Evolutionary conservation across 495 filamentous ascomycete species (phyloP), one percentile per base, ranked within the genome.

Genomic region (Penicillium atrosanguineum): DNA sequence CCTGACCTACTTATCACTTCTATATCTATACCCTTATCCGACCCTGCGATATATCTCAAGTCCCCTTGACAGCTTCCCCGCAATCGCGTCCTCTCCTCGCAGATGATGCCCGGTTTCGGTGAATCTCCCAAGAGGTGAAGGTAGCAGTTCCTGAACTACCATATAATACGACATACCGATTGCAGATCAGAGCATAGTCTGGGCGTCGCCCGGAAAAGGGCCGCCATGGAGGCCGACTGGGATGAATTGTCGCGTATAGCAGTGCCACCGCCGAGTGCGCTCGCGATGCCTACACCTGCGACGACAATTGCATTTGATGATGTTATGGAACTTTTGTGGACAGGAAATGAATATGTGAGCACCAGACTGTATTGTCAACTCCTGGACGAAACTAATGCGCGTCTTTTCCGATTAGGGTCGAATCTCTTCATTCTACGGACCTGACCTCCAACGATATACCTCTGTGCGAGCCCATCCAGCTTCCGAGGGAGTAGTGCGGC

Each of bases 301-400:
- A 83, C 85, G 6, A 82, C 89, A 9, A 72, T 95, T 55, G 87
- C 89, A 20, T 97, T 97, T 64, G 94, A 99, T 65, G 86, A 85
- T 52, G 77, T 81, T 40, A 85, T 93, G 65, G 94, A 97, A 69
- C 81, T 97, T 28, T 68, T 97, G 55, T 98, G 95, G 94, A 80
- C 83, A 9, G 94, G 94, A 12, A 93, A 91, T 69, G 88, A 91
- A 74, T 88, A 84, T 77, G 91, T 95, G 73, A 72, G 85, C 58
- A 41, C 57, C 46, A 29, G 16, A 21, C 19, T 20, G n/a, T 26
- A 47, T 34, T 14, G 3, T 16, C 6, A 20, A 12, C 7, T 37
- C 9, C 12, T 14, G 14, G 23, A 18, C 44, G 21, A 50, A 60
- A 23, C 39, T 51, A 21, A 51, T 28, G 19, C 7, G 6, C 5